Conservation (phyloP, 495 filamentous ascomycete species). For the Hypoxylon lenormandii region DNA sequence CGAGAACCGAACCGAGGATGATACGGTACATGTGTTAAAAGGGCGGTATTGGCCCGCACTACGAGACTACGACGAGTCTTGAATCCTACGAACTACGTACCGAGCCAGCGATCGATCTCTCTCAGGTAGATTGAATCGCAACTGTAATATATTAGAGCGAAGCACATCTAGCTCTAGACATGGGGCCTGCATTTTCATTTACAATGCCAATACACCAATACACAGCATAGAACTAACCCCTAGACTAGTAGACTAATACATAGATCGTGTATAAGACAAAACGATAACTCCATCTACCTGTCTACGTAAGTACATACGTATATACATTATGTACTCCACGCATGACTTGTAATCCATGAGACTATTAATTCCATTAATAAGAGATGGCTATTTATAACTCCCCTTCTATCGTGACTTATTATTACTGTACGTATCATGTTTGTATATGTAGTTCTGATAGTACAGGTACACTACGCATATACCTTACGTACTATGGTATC, state of each 20-base stretch:
- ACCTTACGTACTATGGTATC: too few species aligned
- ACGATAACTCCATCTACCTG: too few species aligned
- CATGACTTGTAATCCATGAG: too few species aligned
- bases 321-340: too few species aligned
- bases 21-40: constrained; percentile 42
- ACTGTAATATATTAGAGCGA: constrained; percentile 21
- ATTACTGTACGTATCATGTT: not conserved
- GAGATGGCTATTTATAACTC: too few species aligned
- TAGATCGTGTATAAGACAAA: constrained; percentile 1
- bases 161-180: not conserved
- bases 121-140: constrained; percentile 31
- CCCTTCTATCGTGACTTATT: too few species aligned
- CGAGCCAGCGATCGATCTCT: constrained; percentile 41
- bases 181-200: too few species aligned
- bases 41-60: constrained; percentile 42
- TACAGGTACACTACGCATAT: constrained; percentile 28
- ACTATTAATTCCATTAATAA: too few species aligned
- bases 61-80: constrained; percentile 2
- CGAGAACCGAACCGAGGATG: constrained; percentile 40
- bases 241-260: too few species aligned
- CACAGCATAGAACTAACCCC: not conserved
- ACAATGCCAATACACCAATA: too few species aligned
- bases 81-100: constrained; percentile 45
- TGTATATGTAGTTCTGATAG: too few species aligned
- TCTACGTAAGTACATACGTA: too few species aligned